Percentiles rank a stretch among this genome's conserved stretches.
Evolutionary conservation across 202 grass and related monocot genomes (phyloP).

Genomic region (Digitaria exilis): DNA sequence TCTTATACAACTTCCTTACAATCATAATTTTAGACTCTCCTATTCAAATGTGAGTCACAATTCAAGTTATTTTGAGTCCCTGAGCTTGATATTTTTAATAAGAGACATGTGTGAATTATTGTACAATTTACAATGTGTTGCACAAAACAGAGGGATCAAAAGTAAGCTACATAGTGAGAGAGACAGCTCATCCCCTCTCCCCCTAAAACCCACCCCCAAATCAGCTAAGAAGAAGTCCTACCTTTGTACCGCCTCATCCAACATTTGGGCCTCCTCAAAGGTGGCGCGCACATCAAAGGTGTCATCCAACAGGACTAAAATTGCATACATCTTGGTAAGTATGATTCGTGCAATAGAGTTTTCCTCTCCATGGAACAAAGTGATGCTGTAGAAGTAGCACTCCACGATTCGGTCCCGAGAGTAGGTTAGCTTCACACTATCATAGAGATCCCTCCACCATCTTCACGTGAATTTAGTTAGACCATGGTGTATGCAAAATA

Average conservation of each 20-base stretch:
- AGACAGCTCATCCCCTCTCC: too few species aligned
- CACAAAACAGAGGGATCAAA: too few species aligned
- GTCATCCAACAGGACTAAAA: background rate
- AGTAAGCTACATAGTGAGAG: too few species aligned
- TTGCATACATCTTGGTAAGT: background rate
- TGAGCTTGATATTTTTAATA: too few species aligned
- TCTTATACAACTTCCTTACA: too few species aligned
- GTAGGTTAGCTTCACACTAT: background rate
- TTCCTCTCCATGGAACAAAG: background rate
- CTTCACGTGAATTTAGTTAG: conserved; percentile 1
- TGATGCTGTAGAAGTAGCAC: background rate
- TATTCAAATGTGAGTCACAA: too few species aligned
- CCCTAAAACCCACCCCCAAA: too few species aligned
- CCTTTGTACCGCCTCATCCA: conserved; percentile 31
- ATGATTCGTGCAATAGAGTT: background rate
- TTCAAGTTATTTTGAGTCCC: too few species aligned
- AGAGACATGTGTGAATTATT: background rate
- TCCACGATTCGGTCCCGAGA: conserved; percentile 11
- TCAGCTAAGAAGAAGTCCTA: background rate
- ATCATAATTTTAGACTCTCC: too few species aligned
- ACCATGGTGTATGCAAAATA: background rate
- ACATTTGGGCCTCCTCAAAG: conserved; percentile 5
- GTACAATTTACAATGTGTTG: background rate
- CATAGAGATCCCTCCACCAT: background rate
- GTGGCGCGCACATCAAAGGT: conserved; percentile 29